Conservation (phyloP, 768 basidiomycete genomes). For the Clavulina sp. region DNA sequence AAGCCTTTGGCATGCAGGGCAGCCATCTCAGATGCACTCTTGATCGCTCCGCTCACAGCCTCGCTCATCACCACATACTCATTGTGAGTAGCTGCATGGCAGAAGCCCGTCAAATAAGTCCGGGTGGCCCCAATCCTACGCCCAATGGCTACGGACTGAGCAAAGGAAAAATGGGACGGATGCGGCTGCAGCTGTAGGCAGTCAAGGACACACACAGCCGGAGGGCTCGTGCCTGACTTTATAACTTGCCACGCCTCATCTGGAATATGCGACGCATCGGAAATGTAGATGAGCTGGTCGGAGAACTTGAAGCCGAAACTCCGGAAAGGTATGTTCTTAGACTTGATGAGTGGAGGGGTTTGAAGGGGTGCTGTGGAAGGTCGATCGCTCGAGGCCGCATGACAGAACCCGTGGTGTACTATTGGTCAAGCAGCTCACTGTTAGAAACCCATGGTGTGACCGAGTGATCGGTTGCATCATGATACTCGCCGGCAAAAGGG, state of each 20-base stretch:
- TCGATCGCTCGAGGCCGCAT: constrained; percentile 8
- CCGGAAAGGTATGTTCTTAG: constrained; percentile 2
- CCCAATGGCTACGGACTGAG: constrained; percentile 38
- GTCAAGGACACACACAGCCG: constrained; percentile 33
- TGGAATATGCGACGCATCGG: constrained; percentile 70
- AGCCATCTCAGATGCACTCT: no score
- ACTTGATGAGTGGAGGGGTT: no score
- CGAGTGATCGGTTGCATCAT: constrained; percentile 12
- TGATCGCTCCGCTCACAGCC: constrained; percentile 17
- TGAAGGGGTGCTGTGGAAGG: background rate
- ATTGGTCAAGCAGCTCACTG: constrained; percentile 4
- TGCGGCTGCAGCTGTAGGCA: constrained; percentile 48
- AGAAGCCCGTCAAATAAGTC: constrained; percentile 61
- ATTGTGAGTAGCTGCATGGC: constrained; percentile 61
- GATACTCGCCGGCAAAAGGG: constrained; percentile 53
- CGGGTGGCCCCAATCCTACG: constrained; percentile 39
- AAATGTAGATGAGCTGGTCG: constrained; percentile 53
- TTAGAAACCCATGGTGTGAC: no score
- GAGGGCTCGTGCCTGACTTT: constrained; percentile 10
- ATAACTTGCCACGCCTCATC: constrained; percentile 42
- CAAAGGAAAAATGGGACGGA: constrained; percentile 63
- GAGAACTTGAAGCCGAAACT: constrained; percentile 56
- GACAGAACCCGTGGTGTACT: constrained; percentile 55
- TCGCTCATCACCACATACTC: constrained; percentile 53
- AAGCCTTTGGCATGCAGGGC: no score